Conservation (phyloP, 2,329 filamentous ascomycete species). For the Sclerotinia glacialis region DNA sequence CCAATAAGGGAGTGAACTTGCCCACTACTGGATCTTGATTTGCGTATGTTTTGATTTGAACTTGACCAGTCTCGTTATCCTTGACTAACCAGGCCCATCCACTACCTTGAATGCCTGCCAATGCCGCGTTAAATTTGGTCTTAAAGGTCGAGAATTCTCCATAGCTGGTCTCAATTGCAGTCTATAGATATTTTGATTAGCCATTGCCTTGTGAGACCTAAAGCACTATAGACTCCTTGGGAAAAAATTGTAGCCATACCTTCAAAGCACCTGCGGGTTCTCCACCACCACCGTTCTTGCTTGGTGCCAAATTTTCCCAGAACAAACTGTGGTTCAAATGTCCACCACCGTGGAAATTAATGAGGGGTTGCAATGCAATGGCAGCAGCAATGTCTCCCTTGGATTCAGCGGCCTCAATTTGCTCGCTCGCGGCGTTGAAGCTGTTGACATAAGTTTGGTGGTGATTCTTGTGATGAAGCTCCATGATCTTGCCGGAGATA, state of each 20-base stretch:
- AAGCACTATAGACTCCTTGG: neutral
- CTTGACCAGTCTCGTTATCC: constrained; percentile 51
- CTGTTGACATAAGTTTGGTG: constrained; percentile 91
- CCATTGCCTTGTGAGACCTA: neutral
- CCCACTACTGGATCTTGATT: constrained; percentile 90
- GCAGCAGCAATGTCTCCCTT: constrained; percentile 52
- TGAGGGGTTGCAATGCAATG: constrained; percentile 54
- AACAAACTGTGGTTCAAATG: constrained; percentile 67
- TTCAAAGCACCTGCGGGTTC: constrained; percentile 52
- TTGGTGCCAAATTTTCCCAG: constrained; percentile 68
- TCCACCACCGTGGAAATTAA: constrained; percentile 67
- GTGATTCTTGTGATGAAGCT: constrained; percentile 91
- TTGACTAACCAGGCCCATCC: constrained; percentile 59
- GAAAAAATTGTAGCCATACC: constrained; percentile 27
- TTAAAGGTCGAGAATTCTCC: constrained; percentile 54
- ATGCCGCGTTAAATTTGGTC: constrained; percentile 56
- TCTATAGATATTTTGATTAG: constrained; percentile 26
- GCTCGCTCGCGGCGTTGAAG: constrained; percentile 76
- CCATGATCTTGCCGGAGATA: constrained; percentile 91
- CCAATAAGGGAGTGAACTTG: constrained; percentile 76
- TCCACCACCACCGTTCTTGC: constrained; percentile 61
- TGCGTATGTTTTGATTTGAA: constrained; percentile 67
- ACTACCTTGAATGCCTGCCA: constrained; percentile 59
- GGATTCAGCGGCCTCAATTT: constrained; percentile 58
- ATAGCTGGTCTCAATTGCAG: constrained; percentile 44